Conservation (phyloP, 495 filamentous ascomycete genomes). For the Aspergillus panamensis region DNA sequence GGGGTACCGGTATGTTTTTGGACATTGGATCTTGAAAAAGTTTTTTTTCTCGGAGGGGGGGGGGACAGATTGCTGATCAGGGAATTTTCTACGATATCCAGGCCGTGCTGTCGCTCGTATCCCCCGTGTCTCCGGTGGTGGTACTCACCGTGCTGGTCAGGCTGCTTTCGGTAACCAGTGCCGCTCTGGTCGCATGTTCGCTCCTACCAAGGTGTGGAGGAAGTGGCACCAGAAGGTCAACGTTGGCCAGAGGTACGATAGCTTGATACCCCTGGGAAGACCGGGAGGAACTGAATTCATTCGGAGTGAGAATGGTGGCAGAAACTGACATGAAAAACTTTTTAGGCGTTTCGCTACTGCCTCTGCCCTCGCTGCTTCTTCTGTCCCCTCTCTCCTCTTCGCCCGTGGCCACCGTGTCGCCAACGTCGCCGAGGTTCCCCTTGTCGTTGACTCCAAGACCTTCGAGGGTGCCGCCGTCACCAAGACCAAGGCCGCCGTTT, state of each 20-base stretch:
- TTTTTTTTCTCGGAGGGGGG: slow-evolving; percentile 3
- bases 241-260: slow-evolving; percentile 82
- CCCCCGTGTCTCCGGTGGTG: slow-evolving; percentile 99
- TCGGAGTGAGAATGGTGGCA: neutral
- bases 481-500: slow-evolving; percentile 86
- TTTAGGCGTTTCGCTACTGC: slow-evolving; percentile 90
- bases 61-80: slow-evolving; percentile 24
- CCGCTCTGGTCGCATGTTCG: slow-evolving; percentile 99
- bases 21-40: slow-evolving; percentile 14
- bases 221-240: slow-evolving; percentile 99
- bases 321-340: neutral
- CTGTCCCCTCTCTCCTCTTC: slow-evolving; percentile 86
- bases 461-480: slow-evolving; percentile 71
- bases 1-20: slow-evolving; percentile 93
- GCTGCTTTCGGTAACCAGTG: slow-evolving; percentile 99
- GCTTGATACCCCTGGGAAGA: neutral
- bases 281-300: neutral
- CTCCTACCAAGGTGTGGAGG: slow-evolving; percentile 98
- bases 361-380: slow-evolving; percentile 94
- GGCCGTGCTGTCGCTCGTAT: slow-evolving; percentile 99
- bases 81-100: slow-evolving; percentile 34
- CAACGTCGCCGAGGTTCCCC: slow-evolving; percentile 89
- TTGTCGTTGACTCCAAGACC: slow-evolving; percentile 85
- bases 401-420: slow-evolving; percentile 95
- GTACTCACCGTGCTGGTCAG: slow-evolving; percentile 99